A percentile compares a stretch with the other conserved stretches of the same genome.
phyloP scores from a whole-genome alignment of 2,329 filamentous ascomycete genomes.

The Colletotrichum lentis region DNA sequence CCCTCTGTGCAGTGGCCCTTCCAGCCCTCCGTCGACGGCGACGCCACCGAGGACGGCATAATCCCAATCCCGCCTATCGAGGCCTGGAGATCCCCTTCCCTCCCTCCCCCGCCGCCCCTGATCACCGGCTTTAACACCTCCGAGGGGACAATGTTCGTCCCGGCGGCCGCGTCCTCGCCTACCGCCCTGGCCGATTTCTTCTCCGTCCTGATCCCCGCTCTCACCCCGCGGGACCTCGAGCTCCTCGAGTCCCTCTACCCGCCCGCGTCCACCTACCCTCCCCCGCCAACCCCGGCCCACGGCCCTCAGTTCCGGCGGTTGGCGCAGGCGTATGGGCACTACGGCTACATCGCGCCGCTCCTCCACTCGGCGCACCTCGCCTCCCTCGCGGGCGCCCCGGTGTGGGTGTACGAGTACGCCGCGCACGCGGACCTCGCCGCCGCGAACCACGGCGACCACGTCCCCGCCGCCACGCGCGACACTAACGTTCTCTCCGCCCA shows the following conservation, averaged over 20 bases:
- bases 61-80: slow-evolving; percentile 66
- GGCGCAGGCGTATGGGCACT: slow-evolving; percentile 69
- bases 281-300: slow-evolving; percentile 42
- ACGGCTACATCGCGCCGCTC: slow-evolving; percentile 71
- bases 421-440: slow-evolving; percentile 52
- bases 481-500: slow-evolving; percentile 48
- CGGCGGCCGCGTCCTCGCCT: slow-evolving; percentile 53
- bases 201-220: slow-evolving; percentile 64
- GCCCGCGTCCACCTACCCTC: slow-evolving; percentile 43
- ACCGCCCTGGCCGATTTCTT: slow-evolving; percentile 64
- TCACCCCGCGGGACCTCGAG: slow-evolving; percentile 61
- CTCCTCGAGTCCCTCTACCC: slow-evolving; percentile 69
- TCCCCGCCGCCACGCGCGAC: slow-evolving; percentile 55
- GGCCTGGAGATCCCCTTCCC: slow-evolving; percentile 63
- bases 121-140: slow-evolving; percentile 76
- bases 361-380: slow-evolving; percentile 64
- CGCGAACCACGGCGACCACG: slow-evolving; percentile 60
- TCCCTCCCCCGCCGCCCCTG: slow-evolving; percentile 63
- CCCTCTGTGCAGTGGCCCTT: slow-evolving; percentile 66
- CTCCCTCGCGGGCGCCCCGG: slow-evolving; percentile 43
- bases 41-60: slow-evolving; percentile 50
- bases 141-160: slow-evolving; percentile 73
- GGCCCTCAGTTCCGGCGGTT: slow-evolving; percentile 65
- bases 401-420: slow-evolving; percentile 69
- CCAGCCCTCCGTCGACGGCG: slow-evolving; percentile 72